Conservation (phyloP, 2,329 filamentous ascomycete genomes). For the Mycosphaerelloides madeirae region DNA sequence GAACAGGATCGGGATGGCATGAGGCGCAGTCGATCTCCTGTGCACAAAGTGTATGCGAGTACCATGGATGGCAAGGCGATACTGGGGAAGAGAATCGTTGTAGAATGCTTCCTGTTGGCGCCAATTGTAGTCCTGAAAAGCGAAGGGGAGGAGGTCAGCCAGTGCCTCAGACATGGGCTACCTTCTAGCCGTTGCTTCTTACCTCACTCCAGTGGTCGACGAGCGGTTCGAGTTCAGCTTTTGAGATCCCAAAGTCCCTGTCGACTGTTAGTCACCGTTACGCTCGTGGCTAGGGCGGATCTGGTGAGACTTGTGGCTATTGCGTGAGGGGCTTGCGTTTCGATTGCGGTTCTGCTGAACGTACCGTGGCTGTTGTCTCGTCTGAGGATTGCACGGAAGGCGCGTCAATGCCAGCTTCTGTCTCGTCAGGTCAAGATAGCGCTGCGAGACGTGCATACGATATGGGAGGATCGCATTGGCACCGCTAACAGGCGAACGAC, state of each 20-base stretch:
- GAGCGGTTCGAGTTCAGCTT: constrained; percentile 58
- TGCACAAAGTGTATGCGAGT: constrained; percentile 62
- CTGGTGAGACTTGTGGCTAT: background rate
- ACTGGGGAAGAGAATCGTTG: constrained; percentile 60
- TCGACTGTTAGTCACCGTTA: background rate
- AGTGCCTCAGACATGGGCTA: too few relatives aligned
- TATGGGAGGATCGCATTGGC: constrained; percentile 20
- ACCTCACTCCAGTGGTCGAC: constrained; percentile 57
- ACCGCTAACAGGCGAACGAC: constrained; percentile 9
- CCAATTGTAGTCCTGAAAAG: constrained; percentile 64
- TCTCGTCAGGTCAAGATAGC: constrained; percentile 62
- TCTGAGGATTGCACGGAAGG: constrained; percentile 54
- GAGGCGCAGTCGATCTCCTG: constrained; percentile 47
- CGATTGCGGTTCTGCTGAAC: constrained; percentile 37
- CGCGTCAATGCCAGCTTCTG: constrained; percentile 64
- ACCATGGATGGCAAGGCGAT: constrained; percentile 51
- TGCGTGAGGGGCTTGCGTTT: background rate
- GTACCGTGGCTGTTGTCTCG: constrained; percentile 7
- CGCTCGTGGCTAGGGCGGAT: too few relatives aligned
- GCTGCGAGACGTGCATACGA: constrained; percentile 51
- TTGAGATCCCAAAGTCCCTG: constrained; percentile 46
- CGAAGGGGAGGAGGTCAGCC: too few relatives aligned
- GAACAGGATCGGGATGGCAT: constrained; percentile 60
- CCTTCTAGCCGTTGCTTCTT: too few relatives aligned
- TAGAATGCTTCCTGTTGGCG: constrained; percentile 54